Percentiles rank a stretch among this genome's conserved stretches.
Conservation (phyloP, 2,329 filamentous ascomycete genomes). For the Diaporthe capsici region DNA sequence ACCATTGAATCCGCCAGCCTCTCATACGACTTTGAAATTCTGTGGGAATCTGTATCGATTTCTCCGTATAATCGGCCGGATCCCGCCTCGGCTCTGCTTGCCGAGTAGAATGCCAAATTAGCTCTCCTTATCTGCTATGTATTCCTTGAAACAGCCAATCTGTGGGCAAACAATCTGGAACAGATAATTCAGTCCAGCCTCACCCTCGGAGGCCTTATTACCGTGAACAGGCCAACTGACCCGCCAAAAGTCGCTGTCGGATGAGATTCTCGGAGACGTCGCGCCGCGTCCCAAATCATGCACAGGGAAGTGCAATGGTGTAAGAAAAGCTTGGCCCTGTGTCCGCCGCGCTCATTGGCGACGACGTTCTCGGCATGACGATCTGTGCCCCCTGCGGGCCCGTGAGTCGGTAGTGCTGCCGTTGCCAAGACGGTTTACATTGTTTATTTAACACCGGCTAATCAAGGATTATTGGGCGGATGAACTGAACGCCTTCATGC, state of each 20-base stretch:
- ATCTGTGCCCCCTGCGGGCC: constrained; percentile 12
- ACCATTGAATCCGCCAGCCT: not conserved
- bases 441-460: constrained; percentile 33
- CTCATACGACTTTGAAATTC: not conserved
- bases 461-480: constrained; percentile 22
- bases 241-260: not conserved
- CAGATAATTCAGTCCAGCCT: constrained; percentile 6
- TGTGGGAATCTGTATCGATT: not conserved
- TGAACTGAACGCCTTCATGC: constrained; percentile 16
- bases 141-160: not conserved
- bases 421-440: constrained; percentile 29
- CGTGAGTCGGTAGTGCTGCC: constrained; percentile 19
- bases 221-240: constrained; percentile 11
- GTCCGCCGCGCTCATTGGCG: constrained; percentile 20
- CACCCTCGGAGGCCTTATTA: constrained; percentile 10
- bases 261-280: constrained; percentile 16
- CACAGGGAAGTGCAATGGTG: constrained; percentile 14
- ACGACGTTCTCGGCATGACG: not conserved
- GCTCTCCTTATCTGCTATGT: not conserved
- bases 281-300: constrained; percentile 30
- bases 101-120: not conserved
- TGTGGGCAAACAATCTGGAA: not conserved
- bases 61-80: not conserved
- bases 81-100: constrained; percentile 14
- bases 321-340: constrained; percentile 18